Conservation (phyloP, 2,329 filamentous ascomycete species). For the Pezicula radicicola region DNA sequence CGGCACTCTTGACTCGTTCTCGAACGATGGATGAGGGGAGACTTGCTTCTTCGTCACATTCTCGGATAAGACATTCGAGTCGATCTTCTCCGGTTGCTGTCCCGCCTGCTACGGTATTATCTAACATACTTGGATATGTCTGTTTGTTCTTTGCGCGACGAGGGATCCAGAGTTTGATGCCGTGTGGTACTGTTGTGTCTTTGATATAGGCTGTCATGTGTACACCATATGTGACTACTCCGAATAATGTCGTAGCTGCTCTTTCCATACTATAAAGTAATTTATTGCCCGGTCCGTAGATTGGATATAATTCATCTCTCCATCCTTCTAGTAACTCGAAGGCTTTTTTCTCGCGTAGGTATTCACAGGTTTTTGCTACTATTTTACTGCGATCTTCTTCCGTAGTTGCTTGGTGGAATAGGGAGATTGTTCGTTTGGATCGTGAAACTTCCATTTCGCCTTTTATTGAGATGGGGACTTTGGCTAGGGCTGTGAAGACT, state of each 20-base stretch:
- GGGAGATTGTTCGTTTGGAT: conserved; percentile 56
- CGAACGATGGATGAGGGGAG: conserved; percentile 70
- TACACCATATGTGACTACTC: conserved; percentile 73
- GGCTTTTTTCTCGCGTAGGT: conserved; percentile 66
- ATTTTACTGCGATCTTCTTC: conserved; percentile 60
- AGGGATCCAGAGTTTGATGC: conserved; percentile 81
- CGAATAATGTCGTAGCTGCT: conserved; percentile 70
- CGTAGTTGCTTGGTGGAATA: conserved; percentile 54
- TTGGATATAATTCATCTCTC: conserved; percentile 77
- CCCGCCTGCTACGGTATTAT: conserved; percentile 88
- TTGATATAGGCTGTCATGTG: conserved; percentile 75
- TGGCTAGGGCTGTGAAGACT: conserved; percentile 46
- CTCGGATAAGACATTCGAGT: conserved; percentile 79
- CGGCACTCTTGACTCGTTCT: conserved; percentile 52
- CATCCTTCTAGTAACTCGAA: conserved; percentile 77
- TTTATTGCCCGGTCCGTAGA: conserved; percentile 62
- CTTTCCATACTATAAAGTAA: conserved; percentile 75
- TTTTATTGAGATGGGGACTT: conserved; percentile 46
- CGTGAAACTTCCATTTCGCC: conserved; percentile 61
- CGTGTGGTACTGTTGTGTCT: conserved; percentile 41
- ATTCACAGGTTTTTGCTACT: conserved; percentile 53
- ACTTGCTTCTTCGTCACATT: conserved; percentile 86
- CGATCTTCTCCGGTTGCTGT: conserved; percentile 78
- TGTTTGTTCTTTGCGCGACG: conserved; percentile 73
- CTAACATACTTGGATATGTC: conserved; percentile 86